These are phyloP conservation scores for Coniochaeta ligniaria DNA, from an alignment of 2,329 filamentous ascomycete genomes.

Conservation along the genomic window DNA sequence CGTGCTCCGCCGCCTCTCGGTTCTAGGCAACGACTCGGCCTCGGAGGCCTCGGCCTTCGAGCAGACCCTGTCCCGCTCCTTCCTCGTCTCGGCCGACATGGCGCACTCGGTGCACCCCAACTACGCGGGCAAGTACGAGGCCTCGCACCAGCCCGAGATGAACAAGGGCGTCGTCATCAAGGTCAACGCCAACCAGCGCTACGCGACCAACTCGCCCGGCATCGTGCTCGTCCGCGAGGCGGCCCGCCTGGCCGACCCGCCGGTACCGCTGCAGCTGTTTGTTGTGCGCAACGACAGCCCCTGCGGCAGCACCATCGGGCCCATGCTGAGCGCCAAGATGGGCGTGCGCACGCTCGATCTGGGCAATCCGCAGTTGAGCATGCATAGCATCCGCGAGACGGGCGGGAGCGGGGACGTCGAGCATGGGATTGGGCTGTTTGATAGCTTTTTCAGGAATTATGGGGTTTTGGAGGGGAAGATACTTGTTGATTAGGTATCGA, in stretches of 20 bases:
- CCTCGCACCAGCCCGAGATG: constrained; percentile 85
- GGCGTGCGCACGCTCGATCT: constrained; percentile 86
- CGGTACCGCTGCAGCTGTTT: constrained; percentile 75
- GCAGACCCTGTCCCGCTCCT: constrained; percentile 83
- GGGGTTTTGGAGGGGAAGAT: constrained; percentile 78
- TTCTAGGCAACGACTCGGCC: constrained; percentile 50
- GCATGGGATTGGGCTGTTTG: constrained; percentile 78
- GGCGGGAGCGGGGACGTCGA: constrained; percentile 83
- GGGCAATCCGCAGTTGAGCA: constrained; percentile 88
- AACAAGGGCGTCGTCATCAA: constrained; percentile 97
- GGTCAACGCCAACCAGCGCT: constrained; percentile 94
- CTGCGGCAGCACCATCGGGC: constrained; percentile 94
- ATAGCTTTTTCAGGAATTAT: constrained; percentile 79
- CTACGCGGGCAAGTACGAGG: constrained; percentile 86
- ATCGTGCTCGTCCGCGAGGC: constrained; percentile 89
- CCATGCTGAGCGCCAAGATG: constrained; percentile 84
- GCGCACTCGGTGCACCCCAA: constrained; percentile 95
- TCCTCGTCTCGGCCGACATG: constrained; percentile 96
- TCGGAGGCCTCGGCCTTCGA: constrained; percentile 71
- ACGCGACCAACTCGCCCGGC: constrained; percentile 92
- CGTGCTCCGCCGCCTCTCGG: constrained; percentile 78
- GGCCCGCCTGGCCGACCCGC: constrained; percentile 62
- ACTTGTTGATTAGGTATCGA: constrained; percentile 58
- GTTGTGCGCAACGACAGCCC: constrained; percentile 93
- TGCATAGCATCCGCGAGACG: constrained; percentile 96